These are phyloP conservation scores for Pachyrhizus erosus DNA, from an alignment of 306 rosid genomes.

Conservation along the genomic window DNA sequence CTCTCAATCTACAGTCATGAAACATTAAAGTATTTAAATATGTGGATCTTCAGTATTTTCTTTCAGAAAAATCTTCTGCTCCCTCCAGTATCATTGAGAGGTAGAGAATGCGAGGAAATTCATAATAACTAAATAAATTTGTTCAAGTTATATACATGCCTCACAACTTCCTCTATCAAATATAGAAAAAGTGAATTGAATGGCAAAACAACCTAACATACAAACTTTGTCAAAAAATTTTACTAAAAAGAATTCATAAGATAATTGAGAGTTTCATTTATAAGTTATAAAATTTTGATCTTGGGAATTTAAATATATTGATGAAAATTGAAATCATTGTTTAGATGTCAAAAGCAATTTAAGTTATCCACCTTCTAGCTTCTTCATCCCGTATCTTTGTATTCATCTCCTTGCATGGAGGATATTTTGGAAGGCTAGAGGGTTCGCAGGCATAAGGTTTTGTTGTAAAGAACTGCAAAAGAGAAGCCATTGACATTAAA, in stretches of 20 bases:
- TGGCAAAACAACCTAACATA: neutral
- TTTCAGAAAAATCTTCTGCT: conserved; percentile 11
- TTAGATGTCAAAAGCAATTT: conserved; percentile 32
- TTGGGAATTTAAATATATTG: neutral
- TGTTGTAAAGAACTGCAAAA: conserved; percentile 86
- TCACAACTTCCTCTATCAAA: neutral
- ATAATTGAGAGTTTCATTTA: conserved; percentile 14
- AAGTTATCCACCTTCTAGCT: conserved; percentile 80
- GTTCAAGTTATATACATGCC: neutral
- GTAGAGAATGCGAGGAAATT: neutral
- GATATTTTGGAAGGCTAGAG: conserved; percentile 97
- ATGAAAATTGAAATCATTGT: neutral
- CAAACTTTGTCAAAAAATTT: neutral
- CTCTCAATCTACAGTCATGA: conserved; percentile 75
- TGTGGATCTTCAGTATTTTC: conserved; percentile 7
- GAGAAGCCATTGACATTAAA: conserved; percentile 37
- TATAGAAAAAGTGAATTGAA: neutral
- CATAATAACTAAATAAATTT: conserved; percentile 7
- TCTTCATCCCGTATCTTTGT: conserved; percentile 96
- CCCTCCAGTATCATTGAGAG: conserved; percentile 4
- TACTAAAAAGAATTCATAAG: conserved; percentile 1
- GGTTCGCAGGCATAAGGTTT: conserved; percentile 97
- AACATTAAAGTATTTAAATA: conserved; percentile 14
- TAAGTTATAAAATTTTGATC: neutral
- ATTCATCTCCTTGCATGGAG: conserved; percentile 99